phyloP scores from a whole-genome alignment of 2,329 filamentous ascomycete species.

The Botrytis aclada region DNA sequence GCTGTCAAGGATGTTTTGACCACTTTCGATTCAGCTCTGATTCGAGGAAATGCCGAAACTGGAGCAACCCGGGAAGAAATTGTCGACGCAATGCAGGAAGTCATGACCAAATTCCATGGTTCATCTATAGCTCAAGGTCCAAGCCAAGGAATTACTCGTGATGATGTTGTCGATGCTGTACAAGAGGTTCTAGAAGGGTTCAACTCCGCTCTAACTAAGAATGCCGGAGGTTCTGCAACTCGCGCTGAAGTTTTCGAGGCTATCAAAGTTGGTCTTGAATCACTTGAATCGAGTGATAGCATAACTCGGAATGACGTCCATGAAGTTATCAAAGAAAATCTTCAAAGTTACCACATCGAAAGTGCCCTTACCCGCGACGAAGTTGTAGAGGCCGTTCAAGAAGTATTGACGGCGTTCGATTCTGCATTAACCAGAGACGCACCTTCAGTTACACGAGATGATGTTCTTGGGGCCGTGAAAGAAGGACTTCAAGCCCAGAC shows the following conservation, averaged over 20 bases:
- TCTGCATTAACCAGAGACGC: constrained; percentile 63
- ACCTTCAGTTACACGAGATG: constrained; percentile 70
- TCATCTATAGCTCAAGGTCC: constrained; percentile 73
- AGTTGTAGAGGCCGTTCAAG: constrained; percentile 76
- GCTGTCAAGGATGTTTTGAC: constrained; percentile 71
- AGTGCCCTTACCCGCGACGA: constrained; percentile 74
- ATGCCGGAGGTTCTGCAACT: constrained; percentile 51
- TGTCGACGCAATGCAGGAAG: constrained; percentile 65
- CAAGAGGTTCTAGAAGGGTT: constrained; percentile 40
- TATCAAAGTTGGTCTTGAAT: constrained; percentile 78
- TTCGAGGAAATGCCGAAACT: constrained; percentile 51
- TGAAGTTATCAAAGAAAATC: constrained; percentile 68
- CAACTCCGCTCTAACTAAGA: constrained; percentile 45
- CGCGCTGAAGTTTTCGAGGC: constrained; percentile 83
- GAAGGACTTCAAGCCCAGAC: constrained; percentile 78
- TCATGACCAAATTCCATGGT: constrained; percentile 87
- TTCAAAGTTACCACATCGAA: constrained; percentile 64
- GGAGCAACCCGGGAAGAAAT: constrained; percentile 16
- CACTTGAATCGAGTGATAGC: constrained; percentile 58
- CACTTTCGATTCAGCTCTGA: constrained; percentile 54
- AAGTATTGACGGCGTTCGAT: constrained; percentile 82
- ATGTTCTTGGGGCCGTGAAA: constrained; percentile 77
- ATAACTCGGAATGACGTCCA: constrained; percentile 80
- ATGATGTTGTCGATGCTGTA: constrained; percentile 53
- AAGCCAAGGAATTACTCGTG: constrained; percentile 65